Evolutionary conservation across 306 rosid genomes (phyloP), one percentile per base, ranked within the genome.

Genomic region (Mimosa pudica): DNA sequence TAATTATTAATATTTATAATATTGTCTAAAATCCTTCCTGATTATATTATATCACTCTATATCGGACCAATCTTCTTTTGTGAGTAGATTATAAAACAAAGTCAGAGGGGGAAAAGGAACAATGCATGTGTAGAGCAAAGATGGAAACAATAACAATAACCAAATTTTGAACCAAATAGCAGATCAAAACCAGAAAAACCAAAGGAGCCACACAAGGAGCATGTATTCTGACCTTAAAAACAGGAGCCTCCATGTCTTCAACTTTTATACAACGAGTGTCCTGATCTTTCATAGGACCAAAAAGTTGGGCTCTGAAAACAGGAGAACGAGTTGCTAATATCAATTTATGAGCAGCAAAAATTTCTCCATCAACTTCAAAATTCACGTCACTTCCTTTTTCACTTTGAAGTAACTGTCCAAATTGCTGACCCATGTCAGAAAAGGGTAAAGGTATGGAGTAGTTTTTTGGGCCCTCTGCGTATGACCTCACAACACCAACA

Each of bases 241-340:
- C 97, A 44, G 92, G 89, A 78, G 93, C 92, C 80, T 91, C 93
- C 85, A 93, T 89, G 74, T 91, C 98, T 85, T 93, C 97, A 76
- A 93, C 88, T 71, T 78, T 88, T 75, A 91, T 87, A 82, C 89
- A 77, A 30, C 68, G 79, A 45, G 94, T 87, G 65, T 91, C 91
- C 70, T 76, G 94, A 84, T 91, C 97, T 85, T 88, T 93, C 97
- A 93, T 89, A 18, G 98, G 98, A 85, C 98, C 98, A 86, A 86
- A 83, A 73, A 93, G 90, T 81, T 91, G 98, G 69, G 98, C 98
- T 79, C 91, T 81, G 84, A 93, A 91, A 45, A 93, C 98, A 51
- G 98, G 98, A 47, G 98, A 91, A 16, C 97, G 98, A 44, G 94
- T 92, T 36, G 97, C 97, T 57, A 93, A 77, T 32, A 93, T 87